Evolutionary conservation across 2,329 filamentous ascomycete genomes (phyloP), one percentile per base, ranked within the genome.

Genomic region (Ophiobolus disseminans): DNA sequence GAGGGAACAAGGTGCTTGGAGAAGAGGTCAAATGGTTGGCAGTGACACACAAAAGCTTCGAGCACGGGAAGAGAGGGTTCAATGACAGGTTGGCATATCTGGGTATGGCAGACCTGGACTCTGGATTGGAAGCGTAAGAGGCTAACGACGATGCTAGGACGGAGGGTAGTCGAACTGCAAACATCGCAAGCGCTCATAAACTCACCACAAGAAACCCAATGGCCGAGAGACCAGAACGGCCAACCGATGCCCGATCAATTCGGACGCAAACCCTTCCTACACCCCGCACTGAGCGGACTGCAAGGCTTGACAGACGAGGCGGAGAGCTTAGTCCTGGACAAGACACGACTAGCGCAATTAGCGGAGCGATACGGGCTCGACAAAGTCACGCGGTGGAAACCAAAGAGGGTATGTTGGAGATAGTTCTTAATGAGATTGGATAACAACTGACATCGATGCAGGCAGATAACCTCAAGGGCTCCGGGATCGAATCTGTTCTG

Each of bases 1-100:
- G 82, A 36, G 90, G 89, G 48, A 84, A 89, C 60, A 83, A 82
- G 62, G 73, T 94, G 71, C 80, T 99, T 48, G 86, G 88, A 2
- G 92, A 97, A 13, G 93, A 99, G 76, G 81, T 94, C 54, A 97
- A 97, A 78, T 99, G 94, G 94, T 79, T 97, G 66, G 92, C 92
- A 22, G 85, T 99, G 46, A 99, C 94, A 58, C 94, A 97, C 75
- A 97, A 97, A 83, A 97, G 91, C 75, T 97, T 96, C 69, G 93
- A 99, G 71, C 91, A 97, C 69, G 94, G 92, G 42, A 82, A 91
- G 67, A 87, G 92, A 79, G 93, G 93, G 1, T 96, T 93, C 77
- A 99, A 99, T 73, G 93, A 97, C 67, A 85, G 90, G 55, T 78
- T 99, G 73, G 90, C 91, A n/a, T 91, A 90, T 68, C 78, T 96